Base-by-base conservation (phyloP, 345 rosid genomes). In the Crucihimalaya himalaica region DNA sequence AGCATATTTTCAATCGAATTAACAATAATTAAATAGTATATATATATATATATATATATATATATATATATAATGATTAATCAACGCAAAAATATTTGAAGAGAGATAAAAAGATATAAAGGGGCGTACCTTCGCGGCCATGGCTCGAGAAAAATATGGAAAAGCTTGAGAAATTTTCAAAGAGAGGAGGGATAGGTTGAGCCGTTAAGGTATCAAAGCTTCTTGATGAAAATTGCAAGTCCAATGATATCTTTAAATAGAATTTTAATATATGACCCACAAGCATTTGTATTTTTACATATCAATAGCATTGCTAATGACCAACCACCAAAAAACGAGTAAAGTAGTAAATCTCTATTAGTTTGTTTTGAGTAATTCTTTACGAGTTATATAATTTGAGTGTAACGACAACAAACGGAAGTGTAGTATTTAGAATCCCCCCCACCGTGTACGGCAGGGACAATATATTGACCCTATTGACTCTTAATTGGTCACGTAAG, bases 51-150 rank as follows among this genome's bases (percentile, higher is more conserved):
- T n/a, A n/a, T 23, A 23, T 23, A 15, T 71, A 27, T 50, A 1
- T 54, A 45, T 45, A 15, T 23, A 23, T 23, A 15, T 53, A 46
- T 11, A 53, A 42, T n/a, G 12, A 51, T 29, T 14, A 35, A 62
- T 61, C 42, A 37, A 61, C 18, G 3, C 43, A 37, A 46, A 70
- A 28, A 4, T n/a, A 34, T 70, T 47, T 47, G n/a, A 6, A 16
- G 58, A 47, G 20, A 45, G 1, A 12, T 11, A 25, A 42, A 35
- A 32, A 2, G 65, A 34, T 20, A 58, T 18, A n/a, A 43, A 60
- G 43, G 31, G 2, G 5, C 0, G 21, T 61, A 75, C 79, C 79
- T 75, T 23, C 3, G 68, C 54, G 5, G 73, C 2, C 79, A 75
- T 75, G 56, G 63, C 57, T 61, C 5, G 8, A 68, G 63, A 50